Evolutionary conservation across 2,329 filamentous ascomycete genomes (phyloP), one percentile per base, ranked within the genome.

Genomic region (Aspergillus amoenus): DNA sequence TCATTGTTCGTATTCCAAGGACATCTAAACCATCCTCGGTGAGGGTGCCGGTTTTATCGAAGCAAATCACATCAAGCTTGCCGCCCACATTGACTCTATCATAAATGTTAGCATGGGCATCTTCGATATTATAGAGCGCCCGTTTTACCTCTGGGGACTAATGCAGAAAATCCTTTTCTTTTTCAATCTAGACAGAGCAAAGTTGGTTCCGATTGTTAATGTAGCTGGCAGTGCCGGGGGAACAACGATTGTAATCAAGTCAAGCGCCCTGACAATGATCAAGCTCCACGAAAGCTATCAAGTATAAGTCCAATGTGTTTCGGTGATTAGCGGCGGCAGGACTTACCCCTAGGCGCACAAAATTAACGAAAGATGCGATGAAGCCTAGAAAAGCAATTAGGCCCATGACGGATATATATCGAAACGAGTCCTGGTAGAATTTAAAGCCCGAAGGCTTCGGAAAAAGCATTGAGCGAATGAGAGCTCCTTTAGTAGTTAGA

Each of bases 361-460:
- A 99, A 73, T 99, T 99, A 75, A 96, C 79, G 65, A 99, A 88
- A 0, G 94, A 97, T 1, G 89, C 92, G 21, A 93, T 79, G 69
- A 99, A 99, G 0, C 95, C 94, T 49, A 97, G 73, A 48, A 87
- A 77, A 21, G 94, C 95, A 66, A 99, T 88, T 42, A 87, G 78
- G 5, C 84, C 93, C 94, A 99, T 99, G 59, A 99, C 94, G 4
- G 90, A 92, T 59, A 99, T 97, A 72, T 99, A 99, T 21, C 93
- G 87, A 77, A 99, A 99, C 0, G 93, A 97, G 73, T 99, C 94
- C 42, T 91, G 86, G 73, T 99, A 99, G 72, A 99, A 99, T 68
- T 95, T 97, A 84, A 99, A 99, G 0, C 93, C 93, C 0, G 93
- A 96, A 1, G 94, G 94, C 70, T 99, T 99, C 0, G 94, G 95